Evolutionary conservation across 2,329 filamentous ascomycete species (phyloP).

Genomic region (Trichoderma harzianum): DNA sequence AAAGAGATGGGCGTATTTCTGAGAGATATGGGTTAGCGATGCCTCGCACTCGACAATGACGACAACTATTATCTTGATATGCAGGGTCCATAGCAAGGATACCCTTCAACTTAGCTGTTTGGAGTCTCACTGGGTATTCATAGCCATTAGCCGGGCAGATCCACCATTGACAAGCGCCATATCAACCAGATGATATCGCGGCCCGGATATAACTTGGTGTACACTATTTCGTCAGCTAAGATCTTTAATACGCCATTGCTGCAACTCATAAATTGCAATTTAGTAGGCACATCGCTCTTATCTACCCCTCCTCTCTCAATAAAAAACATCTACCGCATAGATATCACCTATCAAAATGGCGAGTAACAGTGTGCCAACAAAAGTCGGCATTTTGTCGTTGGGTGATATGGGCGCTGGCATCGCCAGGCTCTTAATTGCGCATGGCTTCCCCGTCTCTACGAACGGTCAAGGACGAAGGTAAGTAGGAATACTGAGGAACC

Average conservation of each 20-base stretch:
- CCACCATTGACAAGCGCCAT: not conserved
- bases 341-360: not conserved
- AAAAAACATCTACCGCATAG: not conserved
- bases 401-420: conserved; percentile 55
- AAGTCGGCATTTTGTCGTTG: conserved; percentile 50
- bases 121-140: not conserved
- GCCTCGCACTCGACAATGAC: not conserved
- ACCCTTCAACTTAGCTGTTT: not conserved
- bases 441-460: conserved; percentile 49
- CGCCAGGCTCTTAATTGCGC: conserved; percentile 45
- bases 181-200: not conserved
- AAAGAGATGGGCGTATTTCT: not conserved
- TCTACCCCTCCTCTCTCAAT: not conserved
- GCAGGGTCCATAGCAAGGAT: not conserved
- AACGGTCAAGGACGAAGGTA: conserved; percentile 48
- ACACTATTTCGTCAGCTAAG: conserved; percentile 3
- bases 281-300: not conserved
- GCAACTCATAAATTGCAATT: not conserved
- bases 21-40: not conserved
- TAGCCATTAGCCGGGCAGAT: not conserved
- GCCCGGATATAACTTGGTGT: not conserved
- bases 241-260: conserved; percentile 4
- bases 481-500: not conserved
- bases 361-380: conserved; percentile 22
- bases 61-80: not conserved